Evolutionary conservation across 345 rosid genomes (phyloP).

Genomic region (Syzygium aromaticum): DNA sequence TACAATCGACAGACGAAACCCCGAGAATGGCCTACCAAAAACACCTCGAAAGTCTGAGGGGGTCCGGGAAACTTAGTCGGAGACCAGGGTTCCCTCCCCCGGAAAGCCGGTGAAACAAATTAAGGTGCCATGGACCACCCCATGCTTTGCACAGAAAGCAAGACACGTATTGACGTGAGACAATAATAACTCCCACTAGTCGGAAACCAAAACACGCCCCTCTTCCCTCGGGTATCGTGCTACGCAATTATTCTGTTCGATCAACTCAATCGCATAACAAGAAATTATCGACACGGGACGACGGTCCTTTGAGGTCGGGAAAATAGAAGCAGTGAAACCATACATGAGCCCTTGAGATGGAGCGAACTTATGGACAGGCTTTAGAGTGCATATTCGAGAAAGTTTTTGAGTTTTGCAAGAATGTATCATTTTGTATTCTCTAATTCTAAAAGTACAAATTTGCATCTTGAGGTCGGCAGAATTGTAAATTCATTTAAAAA

Average conservation of each 20-base stretch:
- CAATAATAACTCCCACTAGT: background rate
- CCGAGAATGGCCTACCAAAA: background rate
- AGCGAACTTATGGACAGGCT: background rate
- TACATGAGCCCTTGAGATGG: background rate
- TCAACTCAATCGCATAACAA: background rate
- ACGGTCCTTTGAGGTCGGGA: background rate
- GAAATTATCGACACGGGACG: background rate
- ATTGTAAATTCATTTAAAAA: background rate
- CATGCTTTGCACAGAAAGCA: background rate
- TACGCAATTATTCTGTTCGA: background rate
- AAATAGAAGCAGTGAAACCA: background rate
- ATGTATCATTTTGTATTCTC: background rate
- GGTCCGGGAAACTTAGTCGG: background rate
- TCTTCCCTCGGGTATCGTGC: background rate
- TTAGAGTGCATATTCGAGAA: background rate
- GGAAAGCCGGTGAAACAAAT: background rate
- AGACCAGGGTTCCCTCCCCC: background rate
- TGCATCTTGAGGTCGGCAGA: background rate
- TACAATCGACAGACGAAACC: background rate
- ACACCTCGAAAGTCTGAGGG: background rate
- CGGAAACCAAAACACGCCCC: background rate
- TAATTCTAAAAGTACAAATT: background rate
- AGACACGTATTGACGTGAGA: background rate
- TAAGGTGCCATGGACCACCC: background rate
- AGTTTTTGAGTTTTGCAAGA: background rate